Conservation (phyloP, 306 rosid species). For the Quercus parvula region DNA sequence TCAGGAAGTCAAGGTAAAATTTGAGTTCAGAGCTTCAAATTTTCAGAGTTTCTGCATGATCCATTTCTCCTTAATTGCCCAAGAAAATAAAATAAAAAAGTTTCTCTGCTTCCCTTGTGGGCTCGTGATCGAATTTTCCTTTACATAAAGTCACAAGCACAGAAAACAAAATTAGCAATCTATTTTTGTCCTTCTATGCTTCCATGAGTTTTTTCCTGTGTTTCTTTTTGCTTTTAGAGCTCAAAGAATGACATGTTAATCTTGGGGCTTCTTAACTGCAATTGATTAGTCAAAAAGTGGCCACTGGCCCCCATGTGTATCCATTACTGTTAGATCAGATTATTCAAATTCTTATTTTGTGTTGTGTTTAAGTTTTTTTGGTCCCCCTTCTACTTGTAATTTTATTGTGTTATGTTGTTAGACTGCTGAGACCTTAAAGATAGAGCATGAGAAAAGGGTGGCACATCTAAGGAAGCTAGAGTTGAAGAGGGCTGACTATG, state of each 20-base stretch:
- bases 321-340: too few species aligned
- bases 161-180: neutral
- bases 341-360: neutral
- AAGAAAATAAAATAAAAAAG: slow-evolving; percentile 9
- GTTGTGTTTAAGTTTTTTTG: slow-evolving; percentile 6
- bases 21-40: neutral
- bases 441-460: slow-evolving; percentile 75
- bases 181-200: neutral
- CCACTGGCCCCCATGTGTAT: neutral
- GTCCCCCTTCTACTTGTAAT: neutral
- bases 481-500: slow-evolving; percentile 80
- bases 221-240: neutral
- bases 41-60: neutral
- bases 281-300: neutral
- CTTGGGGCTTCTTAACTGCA: neutral
- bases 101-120: neutral
- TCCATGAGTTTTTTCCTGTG: neutral
- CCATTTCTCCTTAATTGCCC: neutral
- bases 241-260: neutral
- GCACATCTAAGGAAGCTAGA: slow-evolving; percentile 70
- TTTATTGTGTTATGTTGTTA: slow-evolving; percentile 27
- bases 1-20: slow-evolving; percentile 82
- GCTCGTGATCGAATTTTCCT: neutral
- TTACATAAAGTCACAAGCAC: neutral
- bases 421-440: slow-evolving; percentile 71